Evolutionary conservation across 2,329 filamentous ascomycete genomes (phyloP), one percentile per base, ranked within the genome.

Genomic region (Davidsoniella neocaledoniae): DNA sequence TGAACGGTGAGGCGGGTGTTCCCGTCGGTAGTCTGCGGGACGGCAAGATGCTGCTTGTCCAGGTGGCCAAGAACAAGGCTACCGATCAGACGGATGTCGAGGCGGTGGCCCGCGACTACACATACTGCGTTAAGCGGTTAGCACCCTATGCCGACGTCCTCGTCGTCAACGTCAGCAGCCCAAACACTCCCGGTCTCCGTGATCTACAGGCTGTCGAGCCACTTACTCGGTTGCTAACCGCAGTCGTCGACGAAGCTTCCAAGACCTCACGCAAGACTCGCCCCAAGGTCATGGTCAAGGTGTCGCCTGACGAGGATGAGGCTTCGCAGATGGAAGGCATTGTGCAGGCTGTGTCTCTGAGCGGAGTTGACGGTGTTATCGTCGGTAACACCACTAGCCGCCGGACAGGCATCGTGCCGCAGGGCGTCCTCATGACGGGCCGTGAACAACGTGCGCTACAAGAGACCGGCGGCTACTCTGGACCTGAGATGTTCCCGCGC

Each of bases 101-200:
- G 40, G 88, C 87, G 29, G 82, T 96, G 46, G 73, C 75, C 21
- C 76, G 82, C 58, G 77, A 81, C 61, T 95, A 96, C 61, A 83
- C 91, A n/a, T 85, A 83, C 63, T 94, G 90, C 58, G 88, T 95
- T 3, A 72, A 83, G 49, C 74, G 80, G 43, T 69, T 98, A 37
- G 91, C 83, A 3, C 81, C 74, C 46, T 98, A 94, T 61, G 87
- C 91, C 9, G 91, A 98, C 59, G 83, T 98, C 36, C 68, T 98
- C n/a, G 90, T 96, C 6, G 91, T 98, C 60, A 98, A 98, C 59
- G 91, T 98, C 46, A 94, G 87, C 60, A 93, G 85, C 58, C 91
- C 91, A 21, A 98, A 98, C 66, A 96, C 90, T 0, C 90, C 90
- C 0, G 90, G 91, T 0, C 73, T 96, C 45, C 78, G 91, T 21